These are phyloP conservation scores for Austroboletus festivus DNA, from an alignment of 768 basidiomycete genomes.

Conservation along the genomic window DNA sequence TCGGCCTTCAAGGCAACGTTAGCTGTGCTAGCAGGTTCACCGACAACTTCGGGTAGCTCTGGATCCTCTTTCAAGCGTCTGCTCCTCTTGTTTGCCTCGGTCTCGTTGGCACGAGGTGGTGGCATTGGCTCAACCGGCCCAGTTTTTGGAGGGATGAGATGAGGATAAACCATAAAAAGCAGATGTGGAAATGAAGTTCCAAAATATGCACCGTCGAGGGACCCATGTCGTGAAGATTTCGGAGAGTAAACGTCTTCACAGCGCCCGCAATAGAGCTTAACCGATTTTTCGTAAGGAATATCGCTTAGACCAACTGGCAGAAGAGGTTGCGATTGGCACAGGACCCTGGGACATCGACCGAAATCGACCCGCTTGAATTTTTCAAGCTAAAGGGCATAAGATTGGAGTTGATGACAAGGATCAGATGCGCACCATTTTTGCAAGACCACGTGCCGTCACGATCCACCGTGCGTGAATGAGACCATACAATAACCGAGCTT, in stretches of 20 bases:
- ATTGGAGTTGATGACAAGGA: neutral
- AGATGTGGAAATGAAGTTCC: conserved; percentile 98
- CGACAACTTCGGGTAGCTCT: conserved; percentile 51
- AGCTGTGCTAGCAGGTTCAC: conserved; percentile 74
- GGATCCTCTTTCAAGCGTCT: conserved; percentile 56
- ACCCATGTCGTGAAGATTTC: conserved; percentile 94
- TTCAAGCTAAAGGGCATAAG: conserved; percentile 59
- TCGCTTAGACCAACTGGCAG: conserved; percentile 97
- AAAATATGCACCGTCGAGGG: conserved; percentile 98
- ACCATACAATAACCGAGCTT: conserved; percentile 91
- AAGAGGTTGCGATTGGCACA: conserved; percentile 91
- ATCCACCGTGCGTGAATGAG: conserved; percentile 98
- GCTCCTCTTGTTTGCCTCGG: conserved; percentile 33
- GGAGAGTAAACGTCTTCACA: conserved; percentile 99
- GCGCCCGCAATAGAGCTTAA: conserved; percentile 96
- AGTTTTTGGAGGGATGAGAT: conserved; percentile 82
- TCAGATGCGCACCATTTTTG: conserved; percentile 78
- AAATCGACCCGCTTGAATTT: conserved; percentile 99
- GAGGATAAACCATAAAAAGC: conserved; percentile 94
- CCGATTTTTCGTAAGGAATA: conserved; percentile 97
- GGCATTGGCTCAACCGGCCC: conserved; percentile 43
- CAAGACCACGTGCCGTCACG: conserved; percentile 86
- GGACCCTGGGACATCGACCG: conserved; percentile 95
- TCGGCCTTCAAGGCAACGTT: conserved; percentile 86
- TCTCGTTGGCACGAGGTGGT: conserved; percentile 25